phyloP scores from a whole-genome alignment of 257 asterid genomes.

The Capsicum baccatum region DNA sequence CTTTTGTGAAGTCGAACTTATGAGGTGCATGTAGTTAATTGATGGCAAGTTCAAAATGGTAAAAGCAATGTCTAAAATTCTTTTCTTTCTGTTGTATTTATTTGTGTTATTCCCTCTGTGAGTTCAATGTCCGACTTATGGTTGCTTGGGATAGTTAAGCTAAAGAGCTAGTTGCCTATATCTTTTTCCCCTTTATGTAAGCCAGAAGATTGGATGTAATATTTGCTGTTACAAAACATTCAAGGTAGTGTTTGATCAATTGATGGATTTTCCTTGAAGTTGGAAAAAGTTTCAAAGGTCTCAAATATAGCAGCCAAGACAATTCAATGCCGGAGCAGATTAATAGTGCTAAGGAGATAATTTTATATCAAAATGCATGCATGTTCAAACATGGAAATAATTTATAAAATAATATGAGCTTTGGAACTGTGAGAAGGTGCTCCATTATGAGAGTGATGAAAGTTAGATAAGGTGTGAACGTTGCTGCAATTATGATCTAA shows the following conservation, averaged over 20 bases:
- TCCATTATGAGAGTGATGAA: background rate
- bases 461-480: background rate
- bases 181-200: background rate
- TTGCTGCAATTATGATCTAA: background rate
- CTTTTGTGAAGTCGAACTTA: background rate
- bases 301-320: conserved; percentile 3
- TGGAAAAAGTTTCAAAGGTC: conserved; percentile 12
- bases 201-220: background rate
- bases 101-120: background rate
- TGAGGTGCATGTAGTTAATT: background rate
- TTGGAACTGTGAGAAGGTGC: background rate
- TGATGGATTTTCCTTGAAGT: conserved; percentile 10
- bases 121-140: background rate
- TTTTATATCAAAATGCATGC: background rate
- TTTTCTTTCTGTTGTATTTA: conserved; percentile 4
- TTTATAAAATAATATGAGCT: background rate
- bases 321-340: background rate
- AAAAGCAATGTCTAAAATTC: background rate
- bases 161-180: background rate
- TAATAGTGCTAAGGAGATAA: conserved; percentile 10
- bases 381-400: background rate
- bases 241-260: background rate
- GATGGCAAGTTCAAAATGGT: conserved; percentile 25
- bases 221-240: background rate
- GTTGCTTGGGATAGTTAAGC: conserved; percentile 6